Evolutionary conservation across 257 asterid genomes (phyloP).

Genomic region (Solanum phureja): DNA sequence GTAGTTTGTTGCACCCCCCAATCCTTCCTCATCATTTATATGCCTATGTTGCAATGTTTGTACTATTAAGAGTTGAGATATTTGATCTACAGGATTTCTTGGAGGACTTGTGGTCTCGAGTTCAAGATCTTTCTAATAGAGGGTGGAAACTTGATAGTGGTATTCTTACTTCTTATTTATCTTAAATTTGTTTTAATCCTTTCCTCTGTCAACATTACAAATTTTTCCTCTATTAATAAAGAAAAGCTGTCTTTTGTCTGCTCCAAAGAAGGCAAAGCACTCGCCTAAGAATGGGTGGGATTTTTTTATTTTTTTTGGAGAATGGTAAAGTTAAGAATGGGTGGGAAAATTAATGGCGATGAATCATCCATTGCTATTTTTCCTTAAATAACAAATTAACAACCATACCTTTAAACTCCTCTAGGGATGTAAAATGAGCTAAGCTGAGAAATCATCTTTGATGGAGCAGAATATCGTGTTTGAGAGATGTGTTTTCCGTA

Average conservation of each 20-base stretch:
- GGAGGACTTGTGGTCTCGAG: constrained; percentile 86
- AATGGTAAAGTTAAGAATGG: neutral
- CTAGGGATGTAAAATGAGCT: neutral
- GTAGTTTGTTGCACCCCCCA: neutral
- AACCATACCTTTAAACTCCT: neutral
- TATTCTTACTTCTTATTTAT: constrained; percentile 20
- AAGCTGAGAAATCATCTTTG: neutral
- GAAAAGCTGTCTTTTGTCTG: neutral
- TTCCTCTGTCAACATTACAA: neutral
- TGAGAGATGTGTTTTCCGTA: neutral
- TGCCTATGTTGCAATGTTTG: neutral
- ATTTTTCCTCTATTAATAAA: neutral
- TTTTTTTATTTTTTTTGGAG: no score
- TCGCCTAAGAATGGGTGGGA: neutral
- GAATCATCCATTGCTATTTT: neutral
- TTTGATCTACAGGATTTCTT: constrained; percentile 58
- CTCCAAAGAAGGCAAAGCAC: neutral
- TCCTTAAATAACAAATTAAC: neutral
- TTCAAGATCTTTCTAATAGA: constrained; percentile 82
- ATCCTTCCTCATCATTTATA: neutral
- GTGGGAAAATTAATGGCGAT: neutral
- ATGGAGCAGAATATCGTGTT: neutral
- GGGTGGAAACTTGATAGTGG: constrained; percentile 98
- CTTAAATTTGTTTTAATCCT: constrained; percentile 1
- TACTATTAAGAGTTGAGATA: neutral